Evolutionary conservation across 257 asterid species (phyloP), one percentile per base, ranked within the genome.

Genomic region (Nicotiana knightiana): DNA sequence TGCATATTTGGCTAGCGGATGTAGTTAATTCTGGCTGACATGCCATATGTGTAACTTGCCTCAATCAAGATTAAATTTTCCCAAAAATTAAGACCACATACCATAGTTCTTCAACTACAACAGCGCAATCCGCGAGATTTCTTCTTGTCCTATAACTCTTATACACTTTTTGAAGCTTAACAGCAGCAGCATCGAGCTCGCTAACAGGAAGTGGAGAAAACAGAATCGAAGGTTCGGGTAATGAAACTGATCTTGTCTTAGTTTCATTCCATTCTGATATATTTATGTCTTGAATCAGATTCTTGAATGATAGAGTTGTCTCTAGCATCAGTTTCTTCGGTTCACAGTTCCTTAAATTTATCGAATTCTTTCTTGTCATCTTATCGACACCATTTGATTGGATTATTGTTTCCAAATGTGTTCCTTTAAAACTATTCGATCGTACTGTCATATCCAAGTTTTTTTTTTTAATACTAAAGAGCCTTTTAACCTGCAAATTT

Each of bases 61-160:
- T 3, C 51, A 43, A 46, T 10, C 21, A 6, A 17, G 46, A 9
- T 4, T 37, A 24, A 5, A 15, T 4, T 16, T 37, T 35, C 17
- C 0, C 15, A 33, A 63, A 63, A 26, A 26, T 4, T 39, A 9
- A 63, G 63, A 35, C 68, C 82, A 89, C 96, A 21, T 58, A 95
- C 99, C 99, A 96, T 82, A 96, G 89, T 87, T 96, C 99, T 91
- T 95, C 99, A 17, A 90, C 98, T 12, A 95, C 98, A 70, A 95
- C 97, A 12, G 98, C 99, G 84, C 99, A 95, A 89, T 95, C 99
- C 1, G 98, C 99, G 59, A 95, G 97, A 82, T 91, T 92, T 82
- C 99, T 82, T 59, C 99, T 87, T 1, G 97, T 95, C 83, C 99
- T 80, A 77, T 95, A 95, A 62, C 99, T 95, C 90, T 92, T 93